Evolutionary conservation across 352 stramenopile species (phyloP), one percentile per base, ranked within the genome.

Genomic region (Blastocystis sp.): DNA sequence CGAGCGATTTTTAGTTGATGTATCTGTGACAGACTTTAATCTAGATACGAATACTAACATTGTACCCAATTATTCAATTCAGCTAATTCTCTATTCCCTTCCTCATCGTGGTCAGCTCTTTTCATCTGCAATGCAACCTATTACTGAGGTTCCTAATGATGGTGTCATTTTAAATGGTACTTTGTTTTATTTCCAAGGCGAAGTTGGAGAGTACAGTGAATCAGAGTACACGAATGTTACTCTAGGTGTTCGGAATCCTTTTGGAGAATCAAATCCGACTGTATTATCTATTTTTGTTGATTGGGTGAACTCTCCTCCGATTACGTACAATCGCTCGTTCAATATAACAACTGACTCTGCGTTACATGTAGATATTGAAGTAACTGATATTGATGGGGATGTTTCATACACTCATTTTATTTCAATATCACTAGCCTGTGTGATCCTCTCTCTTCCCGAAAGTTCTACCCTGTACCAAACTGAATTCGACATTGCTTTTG

Each of bases 371-470:
- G n/a, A n/a, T 13, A 53, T 85, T 30, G n/a, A 43, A 13, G 47
- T 85, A n/a, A 39, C 50, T 26, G 73, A 85, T 66, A 4, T 54
- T 13, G 73, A 85, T 69, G 73, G 24, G 55, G 73, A 85, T 34
- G 63, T 53, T 47, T 34, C 30, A 8, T 85, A 85, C 39, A 85
- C 73, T 6, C 73, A 55, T 54, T 66, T 85, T 37, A 43, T 85
- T 18, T 24, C 37, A 7, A 66, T 85, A 11, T 68, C 47, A 24
- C 47, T 55, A 11, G 18, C 30, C 37, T 85, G 73, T 45, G 20
- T 30, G 47, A 11, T 85, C 47, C n/a, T 54, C 5, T 18, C 11
- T 24, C 53, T 65, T 11, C 24, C 54, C 13, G 20, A 59, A n/a
- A n/a, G 1, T 59, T n/a, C 20, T 13, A 59, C 20, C 4, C 30